These are phyloP conservation scores for Violaceomyces palustris DNA, from an alignment of 1,284 basidiomycete species.

Conservation along the genomic window DNA sequence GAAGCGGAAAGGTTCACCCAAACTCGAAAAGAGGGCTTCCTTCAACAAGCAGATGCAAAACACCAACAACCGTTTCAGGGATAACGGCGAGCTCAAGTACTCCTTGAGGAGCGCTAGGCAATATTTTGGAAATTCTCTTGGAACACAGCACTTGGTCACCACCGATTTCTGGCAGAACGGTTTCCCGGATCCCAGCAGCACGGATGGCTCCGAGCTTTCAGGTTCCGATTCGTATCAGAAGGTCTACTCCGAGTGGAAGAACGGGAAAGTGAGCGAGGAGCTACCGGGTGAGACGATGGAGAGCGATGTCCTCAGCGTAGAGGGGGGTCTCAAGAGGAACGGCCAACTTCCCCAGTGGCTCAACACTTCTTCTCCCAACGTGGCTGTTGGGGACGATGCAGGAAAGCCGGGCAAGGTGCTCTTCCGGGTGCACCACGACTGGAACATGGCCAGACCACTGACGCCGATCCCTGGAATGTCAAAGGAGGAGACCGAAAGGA, in stretches of 20 bases:
- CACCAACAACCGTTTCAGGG: constrained; percentile 24
- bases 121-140: too few species aligned
- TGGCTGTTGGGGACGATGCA: constrained; percentile 16
- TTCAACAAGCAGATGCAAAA: too few species aligned
- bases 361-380: not conserved
- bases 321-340: constrained; percentile 20
- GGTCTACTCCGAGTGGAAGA: not conserved
- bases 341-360: constrained; percentile 39
- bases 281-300: constrained; percentile 14
- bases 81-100: constrained; percentile 33
- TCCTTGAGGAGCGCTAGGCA: constrained; percentile 21
- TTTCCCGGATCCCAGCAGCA: too few species aligned
- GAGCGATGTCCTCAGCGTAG: constrained; percentile 19
- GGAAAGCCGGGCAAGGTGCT: not conserved
- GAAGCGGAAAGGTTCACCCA: too few species aligned
- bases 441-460: constrained; percentile 26
- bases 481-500: constrained; percentile 2
- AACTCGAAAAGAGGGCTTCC: too few species aligned
- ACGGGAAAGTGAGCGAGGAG: constrained; percentile 11
- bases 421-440: constrained; percentile 35
- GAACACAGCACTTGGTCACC: too few species aligned
- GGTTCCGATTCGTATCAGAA: not conserved
- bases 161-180: too few species aligned
- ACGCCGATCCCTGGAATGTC: constrained; percentile 3
- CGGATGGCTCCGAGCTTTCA: too few species aligned